Percentiles rank a stretch among this genome's conserved stretches.
These are phyloP conservation scores for Darksidea phi DNA, from an alignment of 495 filamentous ascomycete species.

Conservation along the genomic window DNA sequence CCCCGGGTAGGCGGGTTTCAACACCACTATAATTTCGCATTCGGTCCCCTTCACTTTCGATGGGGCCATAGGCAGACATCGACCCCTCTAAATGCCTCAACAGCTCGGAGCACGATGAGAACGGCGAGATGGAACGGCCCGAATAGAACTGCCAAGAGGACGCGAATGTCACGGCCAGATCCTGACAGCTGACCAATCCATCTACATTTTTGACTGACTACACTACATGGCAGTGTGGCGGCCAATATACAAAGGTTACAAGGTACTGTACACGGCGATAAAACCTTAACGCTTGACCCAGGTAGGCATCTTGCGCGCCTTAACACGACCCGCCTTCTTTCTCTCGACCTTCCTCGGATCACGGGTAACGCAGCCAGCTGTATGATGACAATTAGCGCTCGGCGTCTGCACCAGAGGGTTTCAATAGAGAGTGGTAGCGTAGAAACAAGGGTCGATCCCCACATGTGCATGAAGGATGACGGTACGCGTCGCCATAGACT, in stretches of 20 bases:
- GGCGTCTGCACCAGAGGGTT: not conserved
- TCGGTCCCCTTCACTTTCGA: too few species aligned
- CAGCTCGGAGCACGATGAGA: conserved; percentile 8
- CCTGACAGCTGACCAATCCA: conserved; percentile 1
- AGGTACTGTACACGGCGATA: conserved; percentile 24
- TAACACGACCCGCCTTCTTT: conserved; percentile 94
- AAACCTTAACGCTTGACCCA: conserved; percentile 83
- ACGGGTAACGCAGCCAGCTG: conserved; percentile 88
- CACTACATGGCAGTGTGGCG: conserved; percentile 10
- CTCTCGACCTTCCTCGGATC: conserved; percentile 92
- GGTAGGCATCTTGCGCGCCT: conserved; percentile 95
- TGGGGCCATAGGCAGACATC: too few species aligned
- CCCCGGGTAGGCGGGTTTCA: too few species aligned
- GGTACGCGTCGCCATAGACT: not conserved
- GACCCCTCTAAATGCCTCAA: not conserved
- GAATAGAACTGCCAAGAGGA: not conserved
- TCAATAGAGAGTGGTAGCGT: not conserved
- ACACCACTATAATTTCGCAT: too few species aligned
- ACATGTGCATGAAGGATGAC: conserved; percentile 7
- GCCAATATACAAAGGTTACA: conserved; percentile 23
- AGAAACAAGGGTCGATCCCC: not conserved
- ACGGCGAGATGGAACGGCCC: not conserved
- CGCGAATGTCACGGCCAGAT: not conserved
- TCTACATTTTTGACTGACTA: not conserved
- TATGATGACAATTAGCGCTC: conserved; percentile 23